Percentiles rank a stretch among this genome's conserved stretches.
These are phyloP conservation scores for Colletotrichum sp. DNA, from an alignment of 2,329 filamentous ascomycete genomes.

Conservation along the genomic window DNA sequence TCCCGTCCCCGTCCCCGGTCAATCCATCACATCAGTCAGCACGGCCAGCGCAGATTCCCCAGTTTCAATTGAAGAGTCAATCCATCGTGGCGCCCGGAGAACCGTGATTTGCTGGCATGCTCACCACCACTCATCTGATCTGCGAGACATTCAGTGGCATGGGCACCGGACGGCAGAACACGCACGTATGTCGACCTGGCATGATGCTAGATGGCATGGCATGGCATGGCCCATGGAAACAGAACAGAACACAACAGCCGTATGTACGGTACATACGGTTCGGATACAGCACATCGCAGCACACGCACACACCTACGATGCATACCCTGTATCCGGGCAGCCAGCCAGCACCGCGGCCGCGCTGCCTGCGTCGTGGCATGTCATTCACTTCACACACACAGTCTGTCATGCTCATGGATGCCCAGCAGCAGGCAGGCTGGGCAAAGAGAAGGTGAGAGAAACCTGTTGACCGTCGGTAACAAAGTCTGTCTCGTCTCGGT, in stretches of 20 bases:
- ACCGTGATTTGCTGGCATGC: conserved; percentile 5
- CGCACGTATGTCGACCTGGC: not conserved
- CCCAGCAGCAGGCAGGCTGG: not conserved
- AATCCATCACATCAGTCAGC: not conserved
- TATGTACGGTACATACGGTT: not conserved
- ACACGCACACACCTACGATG: not conserved
- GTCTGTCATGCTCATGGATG: not conserved
- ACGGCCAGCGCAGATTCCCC: not conserved
- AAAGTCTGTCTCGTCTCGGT: not conserved
- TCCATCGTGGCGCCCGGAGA: conserved; percentile 1
- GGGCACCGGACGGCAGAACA: not conserved
- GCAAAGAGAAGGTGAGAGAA: not conserved
- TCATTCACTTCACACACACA: not conserved
- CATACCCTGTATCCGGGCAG: not conserved
- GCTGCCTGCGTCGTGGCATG: not conserved
- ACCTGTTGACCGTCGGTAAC: not conserved
- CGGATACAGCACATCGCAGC: not conserved
- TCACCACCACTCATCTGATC: not conserved
- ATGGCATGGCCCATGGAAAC: not conserved
- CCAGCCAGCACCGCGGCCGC: not conserved
- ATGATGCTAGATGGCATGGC: not conserved
- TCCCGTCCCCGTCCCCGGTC: not conserved
- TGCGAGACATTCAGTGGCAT: conserved; percentile 3
- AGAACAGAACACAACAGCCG: not conserved
- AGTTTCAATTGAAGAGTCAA: not conserved